Conservation (phyloP, 495 filamentous ascomycete genomes). For the Paragyromitra xinjiangensis region DNA sequence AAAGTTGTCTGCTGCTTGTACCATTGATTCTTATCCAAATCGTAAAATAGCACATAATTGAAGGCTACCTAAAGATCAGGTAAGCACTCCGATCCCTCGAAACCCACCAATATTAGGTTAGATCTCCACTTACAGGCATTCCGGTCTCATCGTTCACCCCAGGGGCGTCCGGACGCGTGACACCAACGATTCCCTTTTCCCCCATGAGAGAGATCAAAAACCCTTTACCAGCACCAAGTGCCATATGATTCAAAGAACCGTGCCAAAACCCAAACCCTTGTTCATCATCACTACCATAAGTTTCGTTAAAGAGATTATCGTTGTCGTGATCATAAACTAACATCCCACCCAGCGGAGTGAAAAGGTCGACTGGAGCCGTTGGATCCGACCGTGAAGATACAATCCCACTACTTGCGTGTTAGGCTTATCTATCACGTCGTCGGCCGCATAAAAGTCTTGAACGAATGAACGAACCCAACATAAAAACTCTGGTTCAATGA, state of each 20-base stretch:
- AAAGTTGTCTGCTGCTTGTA: slow-evolving; percentile 43
- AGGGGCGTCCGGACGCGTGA: background rate
- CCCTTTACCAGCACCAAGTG: slow-evolving; percentile 14
- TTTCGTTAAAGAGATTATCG: slow-evolving; percentile 4
- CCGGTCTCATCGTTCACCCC: slow-evolving; percentile 30
- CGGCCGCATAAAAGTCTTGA: background rate
- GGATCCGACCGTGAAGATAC: slow-evolving; percentile 12
- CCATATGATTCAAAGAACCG: slow-evolving; percentile 24
- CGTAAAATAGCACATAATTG: slow-evolving; percentile 26
- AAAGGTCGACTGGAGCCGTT: background rate
- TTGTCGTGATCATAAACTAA: slow-evolving; percentile 26
- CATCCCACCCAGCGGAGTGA: slow-evolving; percentile 32
- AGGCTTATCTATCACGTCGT: background rate
- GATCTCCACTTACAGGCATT: slow-evolving; percentile 5
- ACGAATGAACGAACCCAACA: slow-evolving; percentile 19
- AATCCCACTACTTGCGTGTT: slow-evolving; percentile 20
- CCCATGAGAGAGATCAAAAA: slow-evolving; percentile 44
- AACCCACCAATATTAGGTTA: background rate
- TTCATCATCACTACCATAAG: slow-evolving; percentile 25
- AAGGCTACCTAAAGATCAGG: slow-evolving; percentile 18
- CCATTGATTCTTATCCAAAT: slow-evolving; percentile 23
- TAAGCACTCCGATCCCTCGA: background rate
- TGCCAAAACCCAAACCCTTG: slow-evolving; percentile 39
- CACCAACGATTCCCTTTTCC: slow-evolving; percentile 19
- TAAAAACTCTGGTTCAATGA: slow-evolving; percentile 24